Evolutionary conservation across 441 rosid genomes (phyloP).

Genomic region (Adansonia rubrostipa): DNA sequence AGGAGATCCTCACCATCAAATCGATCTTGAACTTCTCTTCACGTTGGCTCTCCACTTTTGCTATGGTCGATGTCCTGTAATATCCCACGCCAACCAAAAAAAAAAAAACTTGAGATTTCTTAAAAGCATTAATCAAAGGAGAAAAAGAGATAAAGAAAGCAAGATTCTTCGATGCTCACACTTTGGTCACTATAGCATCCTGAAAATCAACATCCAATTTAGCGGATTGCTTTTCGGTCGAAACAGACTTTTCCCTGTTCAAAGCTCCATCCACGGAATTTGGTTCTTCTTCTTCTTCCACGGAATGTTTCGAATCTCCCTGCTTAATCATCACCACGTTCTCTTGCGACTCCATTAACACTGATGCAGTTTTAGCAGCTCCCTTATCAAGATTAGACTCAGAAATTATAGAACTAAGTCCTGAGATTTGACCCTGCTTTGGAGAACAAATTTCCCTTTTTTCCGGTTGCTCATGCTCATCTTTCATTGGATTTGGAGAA

Average conservation of each 20-base stretch:
- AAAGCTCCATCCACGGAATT: constrained; percentile 27
- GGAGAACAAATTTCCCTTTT: constrained; percentile 28
- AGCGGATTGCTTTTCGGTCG: constrained; percentile 30
- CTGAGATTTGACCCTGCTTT: constrained; percentile 19
- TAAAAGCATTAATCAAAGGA: constrained; percentile 22
- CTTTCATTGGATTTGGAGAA: constrained; percentile 26
- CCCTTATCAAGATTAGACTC: constrained; percentile 25
- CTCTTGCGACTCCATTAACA: constrained; percentile 26
- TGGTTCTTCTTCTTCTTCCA: constrained; percentile 28
- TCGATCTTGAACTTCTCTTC: constrained; percentile 48
- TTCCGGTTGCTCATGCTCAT: constrained; percentile 14
- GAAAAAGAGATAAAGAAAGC: neutral
- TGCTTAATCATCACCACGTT: constrained; percentile 28
- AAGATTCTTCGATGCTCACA: constrained; percentile 37
- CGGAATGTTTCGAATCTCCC: constrained; percentile 27
- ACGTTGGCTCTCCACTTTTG: constrained; percentile 25
- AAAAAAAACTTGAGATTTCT: constrained; percentile 24
- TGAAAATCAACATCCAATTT: constrained; percentile 32
- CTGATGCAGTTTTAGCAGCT: neutral
- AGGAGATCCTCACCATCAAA: constrained; percentile 54
- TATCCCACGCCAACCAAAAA: constrained; percentile 16
- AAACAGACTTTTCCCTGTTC: constrained; percentile 25
- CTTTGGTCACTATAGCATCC: constrained; percentile 36
- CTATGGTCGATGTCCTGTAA: constrained; percentile 31
- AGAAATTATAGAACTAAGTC: neutral